phyloP scores from a whole-genome alignment of 2,329 filamentous ascomycete genomes.

The Colletotrichum spinosum region DNA sequence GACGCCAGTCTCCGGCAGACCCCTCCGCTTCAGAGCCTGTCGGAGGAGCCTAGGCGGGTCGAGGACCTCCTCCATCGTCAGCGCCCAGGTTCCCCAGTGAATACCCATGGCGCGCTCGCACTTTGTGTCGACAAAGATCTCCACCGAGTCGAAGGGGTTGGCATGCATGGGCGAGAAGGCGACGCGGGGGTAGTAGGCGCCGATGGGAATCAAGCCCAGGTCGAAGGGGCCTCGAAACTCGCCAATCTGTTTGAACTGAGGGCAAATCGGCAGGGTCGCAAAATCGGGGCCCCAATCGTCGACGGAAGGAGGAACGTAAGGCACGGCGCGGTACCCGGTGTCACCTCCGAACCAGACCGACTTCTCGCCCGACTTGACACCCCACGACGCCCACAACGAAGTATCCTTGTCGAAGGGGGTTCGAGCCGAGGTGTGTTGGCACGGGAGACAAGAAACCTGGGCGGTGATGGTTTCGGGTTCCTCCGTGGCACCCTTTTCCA shows the following conservation, averaged over 20 bases:
- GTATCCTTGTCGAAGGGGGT: slow-evolving; percentile 75
- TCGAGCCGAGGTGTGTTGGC: slow-evolving; percentile 84
- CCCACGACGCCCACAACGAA: slow-evolving; percentile 93
- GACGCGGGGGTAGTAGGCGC: slow-evolving; percentile 80
- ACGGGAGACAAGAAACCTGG: slow-evolving; percentile 81
- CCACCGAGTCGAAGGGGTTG: slow-evolving; percentile 87
- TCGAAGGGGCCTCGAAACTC: slow-evolving; percentile 86
- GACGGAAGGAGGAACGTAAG: slow-evolving; percentile 65
- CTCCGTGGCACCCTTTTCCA: slow-evolving; percentile 43
- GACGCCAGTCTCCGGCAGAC: slow-evolving; percentile 75
- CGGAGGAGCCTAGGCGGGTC: slow-evolving; percentile 82
- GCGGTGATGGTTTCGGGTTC: slow-evolving; percentile 70
- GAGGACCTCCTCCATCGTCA: slow-evolving; percentile 86
- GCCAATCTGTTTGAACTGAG: slow-evolving; percentile 88
- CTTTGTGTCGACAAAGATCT: slow-evolving; percentile 87
- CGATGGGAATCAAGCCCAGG: slow-evolving; percentile 92
- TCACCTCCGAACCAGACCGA: slow-evolving; percentile 93
- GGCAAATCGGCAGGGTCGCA: slow-evolving; percentile 76
- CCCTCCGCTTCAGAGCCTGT: slow-evolving; percentile 76
- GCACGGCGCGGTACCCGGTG: slow-evolving; percentile 88
- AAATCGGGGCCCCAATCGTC: slow-evolving; percentile 81
- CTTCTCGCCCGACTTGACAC: slow-evolving; percentile 76
- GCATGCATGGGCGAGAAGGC: slow-evolving; percentile 87
- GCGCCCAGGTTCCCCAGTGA: slow-evolving; percentile 92
- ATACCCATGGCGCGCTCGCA: slow-evolving; percentile 86